phyloP scores from a whole-genome alignment of 768 basidiomycete species.

The Cystobasidium onofrii region DNA sequence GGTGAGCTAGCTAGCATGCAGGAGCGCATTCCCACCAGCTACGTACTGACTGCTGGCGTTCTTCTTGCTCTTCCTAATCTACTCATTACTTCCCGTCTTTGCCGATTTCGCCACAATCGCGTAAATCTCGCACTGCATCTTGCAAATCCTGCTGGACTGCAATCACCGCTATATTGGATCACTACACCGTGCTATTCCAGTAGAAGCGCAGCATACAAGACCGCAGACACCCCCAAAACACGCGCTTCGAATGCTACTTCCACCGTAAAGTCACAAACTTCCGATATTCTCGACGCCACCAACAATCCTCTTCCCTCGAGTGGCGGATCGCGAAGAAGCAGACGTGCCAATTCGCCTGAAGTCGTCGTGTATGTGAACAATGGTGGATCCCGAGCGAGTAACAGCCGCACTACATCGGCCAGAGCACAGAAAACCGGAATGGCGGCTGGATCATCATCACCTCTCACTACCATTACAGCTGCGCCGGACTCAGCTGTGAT shows the following conservation, averaged over 20 bases:
- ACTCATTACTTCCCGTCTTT: not conserved
- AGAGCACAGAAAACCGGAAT: not conserved
- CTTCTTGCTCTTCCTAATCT: not conserved
- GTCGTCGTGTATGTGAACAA: slow-evolving; percentile 3
- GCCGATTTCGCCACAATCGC: slow-evolving; percentile 1
- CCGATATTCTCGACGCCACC: not conserved
- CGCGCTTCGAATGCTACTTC: not conserved
- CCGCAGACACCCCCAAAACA: not conserved
- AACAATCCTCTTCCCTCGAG: no score
- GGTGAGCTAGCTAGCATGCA: not conserved
- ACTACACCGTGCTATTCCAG: no score
- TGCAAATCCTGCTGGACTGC: not conserved
- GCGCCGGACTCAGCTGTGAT: no score
- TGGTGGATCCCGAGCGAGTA: not conserved
- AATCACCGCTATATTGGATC: not conserved
- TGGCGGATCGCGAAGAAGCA: not conserved
- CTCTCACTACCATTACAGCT: not conserved
- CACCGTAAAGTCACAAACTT: not conserved
- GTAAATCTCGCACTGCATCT: not conserved
- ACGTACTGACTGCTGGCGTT: not conserved
- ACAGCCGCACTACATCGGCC: not conserved
- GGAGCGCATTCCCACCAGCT: no score
- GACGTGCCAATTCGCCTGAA: slow-evolving; percentile 4
- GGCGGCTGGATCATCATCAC: not conserved
- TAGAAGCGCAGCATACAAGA: not conserved